Conservation (phyloP, 345 rosid genomes). For the Arabis hirsuta region DNA sequence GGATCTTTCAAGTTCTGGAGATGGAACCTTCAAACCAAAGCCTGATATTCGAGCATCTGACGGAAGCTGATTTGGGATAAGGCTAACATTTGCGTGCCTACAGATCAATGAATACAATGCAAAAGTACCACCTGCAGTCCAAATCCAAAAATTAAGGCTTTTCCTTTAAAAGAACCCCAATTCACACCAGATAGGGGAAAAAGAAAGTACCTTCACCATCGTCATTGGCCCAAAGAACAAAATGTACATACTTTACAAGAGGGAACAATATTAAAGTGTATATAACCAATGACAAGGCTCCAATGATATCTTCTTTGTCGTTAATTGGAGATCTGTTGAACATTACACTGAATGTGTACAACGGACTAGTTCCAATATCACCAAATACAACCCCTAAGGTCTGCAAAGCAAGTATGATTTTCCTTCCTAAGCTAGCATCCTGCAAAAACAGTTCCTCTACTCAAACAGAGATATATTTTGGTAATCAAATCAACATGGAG, state of each 20-base stretch:
- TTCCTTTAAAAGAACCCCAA: background rate
- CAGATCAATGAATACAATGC: slow-evolving; percentile 97
- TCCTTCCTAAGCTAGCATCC: slow-evolving; percentile 77
- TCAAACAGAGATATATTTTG: background rate
- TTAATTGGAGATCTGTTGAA: slow-evolving; percentile 83
- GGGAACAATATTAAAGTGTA: slow-evolving; percentile 90
- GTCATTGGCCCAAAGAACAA: slow-evolving; percentile 98
- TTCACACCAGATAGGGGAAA: background rate
- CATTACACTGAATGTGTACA: slow-evolving; percentile 92
- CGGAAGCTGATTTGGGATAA: slow-evolving; percentile 94
- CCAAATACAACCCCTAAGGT: slow-evolving; percentile 98
- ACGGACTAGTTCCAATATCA: slow-evolving; percentile 98
- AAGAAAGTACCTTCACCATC: slow-evolving; percentile 87
- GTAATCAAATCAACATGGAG: background rate
- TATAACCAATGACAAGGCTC: slow-evolving; percentile 87
- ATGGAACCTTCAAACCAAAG: slow-evolving; percentile 94
- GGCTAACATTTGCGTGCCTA: slow-evolving; percentile 96
- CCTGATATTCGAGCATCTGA: slow-evolving; percentile 96
- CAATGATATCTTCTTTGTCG: slow-evolving; percentile 83
- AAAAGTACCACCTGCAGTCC: slow-evolving; percentile 88
- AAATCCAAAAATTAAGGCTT: slow-evolving; percentile 9
- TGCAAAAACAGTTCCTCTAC: slow-evolving; percentile 41
- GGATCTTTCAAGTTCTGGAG: slow-evolving; percentile 95
- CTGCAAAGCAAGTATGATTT: slow-evolving; percentile 75
- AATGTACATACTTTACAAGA: slow-evolving; percentile 82